phyloP scores from a whole-genome alignment of 1,284 basidiomycete species.

The Trametes sp. region DNA sequence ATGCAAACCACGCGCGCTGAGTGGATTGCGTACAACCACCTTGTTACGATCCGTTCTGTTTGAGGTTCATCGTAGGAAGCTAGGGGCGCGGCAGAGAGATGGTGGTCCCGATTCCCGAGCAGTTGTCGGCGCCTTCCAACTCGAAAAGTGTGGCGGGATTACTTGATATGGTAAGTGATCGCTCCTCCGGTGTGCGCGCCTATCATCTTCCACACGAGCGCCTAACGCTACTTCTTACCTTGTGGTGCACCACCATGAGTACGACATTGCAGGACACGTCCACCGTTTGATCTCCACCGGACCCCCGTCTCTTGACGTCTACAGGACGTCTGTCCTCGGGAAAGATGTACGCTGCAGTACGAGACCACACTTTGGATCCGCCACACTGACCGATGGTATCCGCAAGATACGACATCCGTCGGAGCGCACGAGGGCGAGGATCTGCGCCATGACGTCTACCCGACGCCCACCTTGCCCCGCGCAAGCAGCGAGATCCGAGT shows the following conservation, averaged over 20 bases:
- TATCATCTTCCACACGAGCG: no score
- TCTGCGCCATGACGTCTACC: constrained; percentile 6
- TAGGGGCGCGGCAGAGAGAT: no score
- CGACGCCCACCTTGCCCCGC: neutral
- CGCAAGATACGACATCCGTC: neutral
- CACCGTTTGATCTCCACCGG: neutral
- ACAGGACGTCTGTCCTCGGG: neutral
- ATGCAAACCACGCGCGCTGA: no score
- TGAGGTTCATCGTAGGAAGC: no score
- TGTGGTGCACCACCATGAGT: no score
- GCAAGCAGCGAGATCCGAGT: neutral
- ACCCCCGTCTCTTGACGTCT: neutral
- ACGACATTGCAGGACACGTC: neutral
- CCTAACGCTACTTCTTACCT: no score
- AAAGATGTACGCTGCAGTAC: no score
- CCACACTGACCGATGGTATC: neutral
- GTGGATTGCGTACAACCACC: no score
- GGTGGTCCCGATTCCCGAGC: no score
- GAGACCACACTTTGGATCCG: neutral
- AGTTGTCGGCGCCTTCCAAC: no score
- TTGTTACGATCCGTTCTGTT: no score
- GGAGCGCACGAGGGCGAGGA: neutral
- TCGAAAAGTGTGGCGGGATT: neutral
- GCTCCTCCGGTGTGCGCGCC: no score
- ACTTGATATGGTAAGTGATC: neutral